These are phyloP conservation scores for Nakataea oryzae DNA, from an alignment of 2,329 filamentous ascomycete genomes.

Conservation along the genomic window DNA sequence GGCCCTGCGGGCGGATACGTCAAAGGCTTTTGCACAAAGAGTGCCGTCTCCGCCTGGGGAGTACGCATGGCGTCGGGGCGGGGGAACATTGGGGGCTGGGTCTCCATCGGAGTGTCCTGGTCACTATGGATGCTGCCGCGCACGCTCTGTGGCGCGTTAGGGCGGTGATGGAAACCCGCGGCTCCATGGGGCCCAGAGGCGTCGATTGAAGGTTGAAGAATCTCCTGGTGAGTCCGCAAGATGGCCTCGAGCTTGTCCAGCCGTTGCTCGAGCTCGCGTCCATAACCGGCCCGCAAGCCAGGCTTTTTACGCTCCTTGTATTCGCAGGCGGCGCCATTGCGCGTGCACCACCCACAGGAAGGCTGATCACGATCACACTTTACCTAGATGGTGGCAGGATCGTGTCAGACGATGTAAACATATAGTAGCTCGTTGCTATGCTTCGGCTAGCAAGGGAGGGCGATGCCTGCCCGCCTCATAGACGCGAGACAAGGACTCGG, in stretches of 20 bases:
- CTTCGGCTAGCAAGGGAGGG: neutral
- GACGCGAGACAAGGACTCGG: neutral
- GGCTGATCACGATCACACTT: conserved; percentile 71
- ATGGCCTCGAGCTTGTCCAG: conserved; percentile 61
- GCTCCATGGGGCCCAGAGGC: conserved; percentile 7
- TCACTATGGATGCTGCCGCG: conserved; percentile 43
- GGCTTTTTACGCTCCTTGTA: conserved; percentile 62
- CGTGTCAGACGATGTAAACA: neutral
- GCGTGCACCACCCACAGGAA: conserved; percentile 57
- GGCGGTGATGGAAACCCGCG: conserved; percentile 12
- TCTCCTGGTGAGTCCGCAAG: conserved; percentile 53
- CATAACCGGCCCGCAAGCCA: conserved; percentile 56
- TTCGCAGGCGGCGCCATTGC: conserved; percentile 52
- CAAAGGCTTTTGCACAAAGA: conserved; percentile 53
- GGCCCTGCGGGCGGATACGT: conserved; percentile 27
- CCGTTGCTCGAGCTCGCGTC: conserved; percentile 62
- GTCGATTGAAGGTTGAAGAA: conserved; percentile 47
- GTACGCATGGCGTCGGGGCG: conserved; percentile 36
- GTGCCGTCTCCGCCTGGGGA: conserved; percentile 44
- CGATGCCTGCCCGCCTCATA: neutral
- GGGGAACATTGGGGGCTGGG: conserved; percentile 30
- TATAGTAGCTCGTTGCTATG: conserved; percentile 1
- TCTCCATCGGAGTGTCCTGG: conserved; percentile 43
- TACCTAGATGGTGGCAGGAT: conserved; percentile 33
- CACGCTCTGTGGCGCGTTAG: conserved; percentile 26